phyloP scores from a whole-genome alignment of 441 rosid species.

The Populus tomentosa region DNA sequence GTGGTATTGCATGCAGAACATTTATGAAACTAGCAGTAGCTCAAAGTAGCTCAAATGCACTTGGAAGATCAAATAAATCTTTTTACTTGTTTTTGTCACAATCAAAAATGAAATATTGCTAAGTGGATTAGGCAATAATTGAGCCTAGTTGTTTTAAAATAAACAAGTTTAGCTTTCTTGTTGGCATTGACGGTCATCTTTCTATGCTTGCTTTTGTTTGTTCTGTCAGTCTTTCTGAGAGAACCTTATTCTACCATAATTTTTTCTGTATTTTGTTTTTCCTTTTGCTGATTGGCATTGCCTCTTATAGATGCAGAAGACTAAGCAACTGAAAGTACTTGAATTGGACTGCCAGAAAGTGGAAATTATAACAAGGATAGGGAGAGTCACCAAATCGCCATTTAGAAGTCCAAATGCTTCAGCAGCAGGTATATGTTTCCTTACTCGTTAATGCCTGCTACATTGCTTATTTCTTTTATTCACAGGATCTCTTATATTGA shows the following conservation, averaged over 20 bases:
- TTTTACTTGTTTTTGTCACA: neutral
- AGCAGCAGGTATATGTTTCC: conserved; percentile 24
- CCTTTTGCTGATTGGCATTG: neutral
- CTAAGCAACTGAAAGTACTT: conserved; percentile 29
- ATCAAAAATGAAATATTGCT: no score
- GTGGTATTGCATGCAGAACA: neutral
- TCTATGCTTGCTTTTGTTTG: neutral
- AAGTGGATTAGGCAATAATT: no score
- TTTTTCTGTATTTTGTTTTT: neutral
- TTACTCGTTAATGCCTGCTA: neutral
- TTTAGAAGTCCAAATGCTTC: conserved; percentile 15
- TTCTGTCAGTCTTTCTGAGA: neutral
- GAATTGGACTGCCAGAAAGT: conserved; percentile 17
- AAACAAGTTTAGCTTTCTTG: conserved; percentile 11
- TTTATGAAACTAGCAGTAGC: neutral
- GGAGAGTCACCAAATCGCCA: conserved; percentile 29
- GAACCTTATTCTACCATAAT: neutral
- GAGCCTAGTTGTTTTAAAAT: neutral
- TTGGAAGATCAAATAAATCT: neutral
- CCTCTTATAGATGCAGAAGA: conserved; percentile 23
- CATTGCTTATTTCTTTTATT: neutral
- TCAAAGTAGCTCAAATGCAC: neutral
- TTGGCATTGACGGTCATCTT: conserved; percentile 11
- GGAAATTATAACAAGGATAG: conserved; percentile 32
- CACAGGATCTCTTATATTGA: conserved; percentile 3